Evolutionary conservation across 257 asterid genomes (phyloP).

Genomic region (Apocynum venetum): DNA sequence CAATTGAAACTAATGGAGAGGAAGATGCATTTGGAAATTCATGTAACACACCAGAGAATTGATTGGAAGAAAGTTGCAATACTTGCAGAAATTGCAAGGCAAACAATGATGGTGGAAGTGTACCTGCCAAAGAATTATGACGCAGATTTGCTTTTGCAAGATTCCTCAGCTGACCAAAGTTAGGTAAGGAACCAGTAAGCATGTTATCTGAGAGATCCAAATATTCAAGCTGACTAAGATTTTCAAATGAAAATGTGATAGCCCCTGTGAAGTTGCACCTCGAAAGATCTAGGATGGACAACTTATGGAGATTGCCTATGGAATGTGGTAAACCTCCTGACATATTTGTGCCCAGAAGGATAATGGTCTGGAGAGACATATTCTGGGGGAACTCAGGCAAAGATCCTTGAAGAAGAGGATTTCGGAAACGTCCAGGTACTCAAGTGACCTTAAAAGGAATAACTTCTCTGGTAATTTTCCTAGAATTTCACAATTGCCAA

Average conservation of each 20-base stretch:
- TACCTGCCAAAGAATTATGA: conserved; percentile 17
- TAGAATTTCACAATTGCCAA: conserved; percentile 17
- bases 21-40: conserved; percentile 7
- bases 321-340: conserved; percentile 17
- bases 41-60: neutral
- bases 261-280: conserved; percentile 27
- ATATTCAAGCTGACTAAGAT: conserved; percentile 20
- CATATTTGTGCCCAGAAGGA: neutral
- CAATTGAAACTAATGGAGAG: neutral
- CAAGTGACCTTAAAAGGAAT: conserved; percentile 17
- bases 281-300: conserved; percentile 27
- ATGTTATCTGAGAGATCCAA: conserved; percentile 33
- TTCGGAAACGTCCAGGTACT: conserved; percentile 9
- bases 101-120: conserved; percentile 18
- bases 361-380: conserved; percentile 25
- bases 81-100: conserved; percentile 28
- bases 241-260: conserved; percentile 26
- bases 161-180: conserved; percentile 21
- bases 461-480: conserved; percentile 24
- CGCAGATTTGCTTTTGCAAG: conserved; percentile 20
- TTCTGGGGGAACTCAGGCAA: conserved; percentile 26
- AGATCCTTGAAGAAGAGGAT: conserved; percentile 29
- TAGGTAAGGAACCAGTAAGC: conserved; percentile 35
- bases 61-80: conserved; percentile 21
- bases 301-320: conserved; percentile 23